Evolutionary conservation across 2,329 filamentous ascomycete genomes (phyloP), one percentile per base, ranked within the genome.

Genomic region (Venturia asperata): DNA sequence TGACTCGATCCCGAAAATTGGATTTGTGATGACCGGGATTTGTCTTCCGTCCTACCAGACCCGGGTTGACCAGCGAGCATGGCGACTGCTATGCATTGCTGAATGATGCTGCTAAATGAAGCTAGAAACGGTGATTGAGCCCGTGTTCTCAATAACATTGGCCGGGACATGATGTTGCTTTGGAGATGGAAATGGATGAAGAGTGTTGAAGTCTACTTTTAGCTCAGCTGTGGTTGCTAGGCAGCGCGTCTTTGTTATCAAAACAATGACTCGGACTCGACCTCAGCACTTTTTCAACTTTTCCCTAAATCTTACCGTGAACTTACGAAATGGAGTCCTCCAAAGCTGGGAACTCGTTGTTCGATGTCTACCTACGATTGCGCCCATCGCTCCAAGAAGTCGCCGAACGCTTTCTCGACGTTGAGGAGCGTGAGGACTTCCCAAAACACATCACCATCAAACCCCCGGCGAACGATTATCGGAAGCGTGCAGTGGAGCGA

Each of bases 341-440:
- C 19, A 58, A 58, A 15, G 15, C 52, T 37, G 52, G 52, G n/a
- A 58, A 58, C 30, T 58, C 63, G 30, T 37, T 97, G 45, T 97
- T 97, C 75, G 88, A 97, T 77, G 93, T 97, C 66, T 97, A 90
- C 73, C 83, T 97, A 49, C 90, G 93, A 61, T 80, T 97, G 61
- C 87, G 80, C 56, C 80, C 80, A 2, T 78, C 79, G 4, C 69
- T 69, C 43, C 70, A 72, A 2, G 66, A 67, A 56, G 73, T 73
- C 66, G 71, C 72, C 24, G 88, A 92, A 66, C 87, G 90, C 63
- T 96, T 94, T 74, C 81, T 97, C 58, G 83, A 86, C 9, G 89
- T 97, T 62, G 92, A 96, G 74, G 73, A 75, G 24, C 42, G 45
- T 47, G 72, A 74, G 24, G 69, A 71, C 61, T 72, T 75, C 60